These are phyloP conservation scores for Entomortierella lignicola DNA, from an alignment of 192 early-diverging fungal species.

Conservation along the genomic window DNA sequence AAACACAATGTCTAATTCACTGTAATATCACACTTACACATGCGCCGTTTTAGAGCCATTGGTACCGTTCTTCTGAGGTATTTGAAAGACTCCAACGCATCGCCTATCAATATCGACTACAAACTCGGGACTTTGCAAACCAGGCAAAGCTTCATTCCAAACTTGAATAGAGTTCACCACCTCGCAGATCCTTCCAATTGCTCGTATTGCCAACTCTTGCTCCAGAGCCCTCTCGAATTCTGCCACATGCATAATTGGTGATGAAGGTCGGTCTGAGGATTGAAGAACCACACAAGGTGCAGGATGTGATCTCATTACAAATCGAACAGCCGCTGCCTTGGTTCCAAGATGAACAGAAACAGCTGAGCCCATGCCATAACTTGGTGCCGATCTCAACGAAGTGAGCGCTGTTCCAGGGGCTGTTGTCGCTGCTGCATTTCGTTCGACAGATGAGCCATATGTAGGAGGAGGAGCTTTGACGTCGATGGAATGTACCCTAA, in stretches of 20 bases:
- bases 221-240: conserved; percentile 38
- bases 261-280: conserved; percentile 31
- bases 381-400: background rate
- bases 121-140: conserved; percentile 25
- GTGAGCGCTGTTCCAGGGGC: background rate
- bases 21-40: conserved; percentile 32
- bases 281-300: conserved; percentile 41
- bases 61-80: conserved; percentile 5
- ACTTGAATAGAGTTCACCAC: conserved; percentile 28
- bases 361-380: conserved; percentile 35
- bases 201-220: conserved; percentile 29
- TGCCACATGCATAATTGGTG: conserved; percentile 41
- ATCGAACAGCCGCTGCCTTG: conserved; percentile 19
- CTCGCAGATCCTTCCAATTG: conserved; percentile 40
- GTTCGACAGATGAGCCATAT: background rate
- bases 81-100: conserved; percentile 40
- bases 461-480: conserved; percentile 18
- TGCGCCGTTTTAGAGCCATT: background rate
- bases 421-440: background rate
- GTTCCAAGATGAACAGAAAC: conserved; percentile 29
- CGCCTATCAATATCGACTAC: conserved; percentile 48
- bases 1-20: no score
- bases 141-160: conserved; percentile 17
- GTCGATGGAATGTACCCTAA: conserved; percentile 31
- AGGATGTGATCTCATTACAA: conserved; percentile 39